Evolutionary conservation across 148 eudicot species (phyloP), one percentile per base, ranked within the genome.

Genomic region (Pouteria glomerata): DNA sequence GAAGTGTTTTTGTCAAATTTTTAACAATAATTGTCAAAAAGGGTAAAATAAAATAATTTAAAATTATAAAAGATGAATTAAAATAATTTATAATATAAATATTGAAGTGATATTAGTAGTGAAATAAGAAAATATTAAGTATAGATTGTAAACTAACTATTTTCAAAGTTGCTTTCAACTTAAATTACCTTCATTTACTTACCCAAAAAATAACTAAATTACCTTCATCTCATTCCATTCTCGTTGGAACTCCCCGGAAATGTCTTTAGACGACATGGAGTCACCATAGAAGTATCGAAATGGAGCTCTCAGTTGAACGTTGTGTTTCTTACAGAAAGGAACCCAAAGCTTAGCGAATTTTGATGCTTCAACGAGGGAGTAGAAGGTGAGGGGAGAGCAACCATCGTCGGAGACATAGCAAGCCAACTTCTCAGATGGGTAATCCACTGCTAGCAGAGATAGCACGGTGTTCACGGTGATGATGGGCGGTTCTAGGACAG

Each of bases 371-470:
- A 66, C 35, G 0, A 83, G 76, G 19, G 83, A 53, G 51, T 69
- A 74, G 39, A 70, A 80, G 26, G 83, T 83, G 66, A 80, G 68
- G 61, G 83, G 79, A 1, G 86, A 80, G 24, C 73, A 48, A 1
- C 71, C 83, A 24, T 83, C 86, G 19, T 83, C 86, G 16, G 86
- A 83, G 1, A 80, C 70, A 23, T 83, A 83, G 52, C 83, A 80
- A 47, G 86, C 78, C 34, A 83, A 14, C 57, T 77, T 83, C 47
- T 80, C n/a, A 1, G 76, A 57, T 4, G 81, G 86, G 44, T 77
- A 83, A 57, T 83, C 83, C 2, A 68, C 74, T 1, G 86, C 83
- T 23, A 83, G 63, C 63, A 83, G 35, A 1, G 86, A 83, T 21
- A 82, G 69, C 1, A 79, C 78, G 10, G 80, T 82, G 80, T 82